Evolutionary conservation across 2,329 filamentous ascomycete species (phyloP), one percentile per base, ranked within the genome.

Genomic region (Beauveria australis): DNA sequence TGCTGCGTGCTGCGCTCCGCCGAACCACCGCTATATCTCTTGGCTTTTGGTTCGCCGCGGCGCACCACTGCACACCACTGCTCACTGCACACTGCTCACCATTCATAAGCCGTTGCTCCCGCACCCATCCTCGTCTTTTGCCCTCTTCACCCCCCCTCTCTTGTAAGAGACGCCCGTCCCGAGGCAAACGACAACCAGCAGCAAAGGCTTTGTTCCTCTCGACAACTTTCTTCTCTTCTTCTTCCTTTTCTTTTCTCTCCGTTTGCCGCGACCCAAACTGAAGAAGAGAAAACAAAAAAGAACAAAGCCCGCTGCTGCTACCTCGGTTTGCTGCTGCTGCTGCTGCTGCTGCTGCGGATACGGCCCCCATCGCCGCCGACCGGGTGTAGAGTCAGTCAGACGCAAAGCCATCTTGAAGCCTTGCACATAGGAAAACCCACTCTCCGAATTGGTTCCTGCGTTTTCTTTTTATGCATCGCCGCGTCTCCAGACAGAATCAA

Each of bases 51-150:
- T 37, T 37, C 33, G 33, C 33, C 33, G 33, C 33, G 33, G 33
- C 33, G 33, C 33, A 37, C 26, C 16, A 18, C 46, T 49, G 65
- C 64, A 14, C 22, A 22, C 16, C 24, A 24, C 24, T 24, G 24
- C 24, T 24, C 24, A 24, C 24, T 24, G 24, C 4, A 3, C 65
- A 66, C 68, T 33, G 30, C 30, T 33, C 65, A 64, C 64, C 72
- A 75, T 76, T 76, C 68, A 76, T 76, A 76, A 75, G 69, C 69
- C 72, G 67, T 69, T 68, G 69, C 65, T 72, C 72, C 73, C 72
- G 67, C 71, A 66, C 67, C 66, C 67, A 65, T 51, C 24, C n/a
- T 53, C 51, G 53, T 33, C 41, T 41, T 37, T 28, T 54, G 37
- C 48, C 40, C 52, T 52, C 52, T 67, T 67, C 65, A 64, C 64